Conservation (phyloP, 2,329 filamentous ascomycete genomes). For the Monosporascus ibericus region DNA sequence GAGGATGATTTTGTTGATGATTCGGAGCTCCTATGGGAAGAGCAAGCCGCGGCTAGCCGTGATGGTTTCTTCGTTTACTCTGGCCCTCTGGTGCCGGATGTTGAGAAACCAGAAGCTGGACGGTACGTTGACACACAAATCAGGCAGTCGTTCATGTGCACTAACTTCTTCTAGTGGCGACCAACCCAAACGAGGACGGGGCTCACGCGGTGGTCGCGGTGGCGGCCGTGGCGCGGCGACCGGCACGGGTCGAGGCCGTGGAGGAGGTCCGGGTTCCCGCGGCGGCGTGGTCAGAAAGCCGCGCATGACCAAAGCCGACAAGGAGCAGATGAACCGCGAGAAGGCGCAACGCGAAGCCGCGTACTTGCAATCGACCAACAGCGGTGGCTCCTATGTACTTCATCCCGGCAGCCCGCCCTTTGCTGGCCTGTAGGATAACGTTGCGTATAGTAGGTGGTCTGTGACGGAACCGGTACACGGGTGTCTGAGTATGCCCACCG, state of each 20-base stretch:
- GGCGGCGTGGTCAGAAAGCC: conserved; percentile 74
- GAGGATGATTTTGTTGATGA: conserved; percentile 87
- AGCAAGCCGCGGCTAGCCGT: conserved; percentile 86
- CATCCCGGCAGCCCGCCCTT: conserved; percentile 27
- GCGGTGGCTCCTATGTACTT: conserved; percentile 20
- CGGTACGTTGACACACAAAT: conserved; percentile 34
- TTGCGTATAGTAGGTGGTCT: too few species aligned
- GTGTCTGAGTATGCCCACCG: too few species aligned
- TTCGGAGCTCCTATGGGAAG: conserved; percentile 90
- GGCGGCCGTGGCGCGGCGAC: conserved; percentile 16
- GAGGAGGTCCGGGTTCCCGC: conserved; percentile 61
- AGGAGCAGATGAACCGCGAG: conserved; percentile 73
- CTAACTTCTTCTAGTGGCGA: conserved; percentile 54
- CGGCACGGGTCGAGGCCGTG: conserved; percentile 7
- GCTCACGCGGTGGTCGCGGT: conserved; percentile 35
- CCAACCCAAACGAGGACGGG: conserved; percentile 62
- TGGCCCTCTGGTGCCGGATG: conserved; percentile 81
- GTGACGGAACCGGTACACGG: too few species aligned
- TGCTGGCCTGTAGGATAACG: conserved; percentile 19
- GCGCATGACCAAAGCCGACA: conserved; percentile 79
- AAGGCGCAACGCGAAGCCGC: conserved; percentile 64
- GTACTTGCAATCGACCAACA: conserved; percentile 21
- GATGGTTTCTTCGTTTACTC: conserved; percentile 99
- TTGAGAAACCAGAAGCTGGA: conserved; percentile 60
- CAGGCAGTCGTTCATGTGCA: conserved; percentile 6